Evolutionary conservation across 305 asterid genomes (phyloP), one percentile per base, ranked within the genome.

Genomic region (Fraxinus greggii): DNA sequence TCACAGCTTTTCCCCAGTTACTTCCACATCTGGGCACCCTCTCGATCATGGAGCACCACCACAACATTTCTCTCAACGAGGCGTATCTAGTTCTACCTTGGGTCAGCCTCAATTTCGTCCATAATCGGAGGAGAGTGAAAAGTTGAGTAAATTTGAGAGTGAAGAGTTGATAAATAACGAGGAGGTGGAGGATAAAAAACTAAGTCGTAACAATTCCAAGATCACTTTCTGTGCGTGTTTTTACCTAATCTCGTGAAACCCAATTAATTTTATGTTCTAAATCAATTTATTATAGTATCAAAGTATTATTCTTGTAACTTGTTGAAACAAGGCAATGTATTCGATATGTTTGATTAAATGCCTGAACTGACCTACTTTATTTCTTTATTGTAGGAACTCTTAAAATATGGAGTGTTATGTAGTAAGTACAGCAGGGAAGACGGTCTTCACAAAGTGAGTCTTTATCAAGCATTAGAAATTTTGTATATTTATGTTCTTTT

Each of bases 321-420:
- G 10, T 24, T 7, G 74, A 28, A 72, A 35, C 15, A 35, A 21
- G 7, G 1, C 32, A 8, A 1, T 32, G 45, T 35, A 56, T 59
- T 45, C 81, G 77, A 75, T 59, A 23, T 82, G 83, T 79, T 67
- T 72, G 86, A 26, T 29, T 1, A 26, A 65, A 76, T 70, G 83
- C 80, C 65, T 80, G 38, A 79, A 77, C 28, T 40, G 54, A 67
- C 61, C 38, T 21, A 24, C 54, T 75, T 40, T 28, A 76, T 15
- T 59, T 28, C 24, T 35, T 15, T 69, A 77, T 45, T 84, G 80
- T 31, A 80, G 83, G 83, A 77, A 69, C 72, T 26, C 75, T 59
- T 78, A 29, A 75, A 75, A 15, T 76, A 92, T 92, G 98, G 91
- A 88, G 35, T 90, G 91, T 79, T 86, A 81, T 78, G 73, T 87